phyloP scores from a whole-genome alignment of 2,329 filamentous ascomycete genomes.

The Ascosphaera apis region DNA sequence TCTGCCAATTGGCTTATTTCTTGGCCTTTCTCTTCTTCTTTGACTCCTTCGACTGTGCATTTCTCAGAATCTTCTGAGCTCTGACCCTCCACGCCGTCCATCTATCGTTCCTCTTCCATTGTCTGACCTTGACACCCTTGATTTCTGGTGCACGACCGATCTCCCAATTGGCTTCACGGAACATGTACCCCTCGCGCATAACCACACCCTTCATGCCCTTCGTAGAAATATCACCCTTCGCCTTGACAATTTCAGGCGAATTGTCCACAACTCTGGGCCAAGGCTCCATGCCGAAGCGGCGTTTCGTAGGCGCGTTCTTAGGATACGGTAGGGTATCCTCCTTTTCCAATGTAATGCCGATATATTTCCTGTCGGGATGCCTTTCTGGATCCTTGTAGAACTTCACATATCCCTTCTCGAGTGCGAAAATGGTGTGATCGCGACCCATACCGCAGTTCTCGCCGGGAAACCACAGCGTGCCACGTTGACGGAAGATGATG shows the following conservation, averaged over 20 bases:
- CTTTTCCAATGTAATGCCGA: slow-evolving; percentile 75
- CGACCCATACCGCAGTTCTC: slow-evolving; percentile 90
- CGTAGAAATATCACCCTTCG: slow-evolving; percentile 4
- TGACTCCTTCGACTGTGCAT: slow-evolving; percentile 31
- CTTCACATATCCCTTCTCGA: slow-evolving; percentile 70
- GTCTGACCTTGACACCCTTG: slow-evolving; percentile 31
- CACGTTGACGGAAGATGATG: slow-evolving; percentile 94
- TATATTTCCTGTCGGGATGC: slow-evolving; percentile 79
- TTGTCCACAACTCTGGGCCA: slow-evolving; percentile 14
- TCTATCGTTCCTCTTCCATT: slow-evolving; percentile 34
- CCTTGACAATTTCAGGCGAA: slow-evolving; percentile 4
- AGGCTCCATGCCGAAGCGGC: slow-evolving; percentile 52
- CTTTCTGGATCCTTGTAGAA: slow-evolving; percentile 76
- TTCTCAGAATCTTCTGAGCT: slow-evolving; percentile 25
- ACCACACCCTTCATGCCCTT: slow-evolving; percentile 3
- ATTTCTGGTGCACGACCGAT: slow-evolving; percentile 41
- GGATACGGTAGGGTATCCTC: slow-evolving; percentile 59
- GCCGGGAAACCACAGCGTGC: slow-evolving; percentile 81
- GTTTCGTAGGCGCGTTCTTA: slow-evolving; percentile 45
- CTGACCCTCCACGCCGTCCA: slow-evolving; percentile 44
- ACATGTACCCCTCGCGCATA: slow-evolving; percentile 36
- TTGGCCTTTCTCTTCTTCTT: slow-evolving; percentile 22
- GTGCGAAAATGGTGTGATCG: slow-evolving; percentile 86
- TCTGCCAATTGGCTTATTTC: slow-evolving; percentile 8
- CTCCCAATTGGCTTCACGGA: slow-evolving; percentile 42